These are phyloP conservation scores for Penicillium canariense DNA, from an alignment of 495 filamentous ascomycete species.

Conservation along the genomic window DNA sequence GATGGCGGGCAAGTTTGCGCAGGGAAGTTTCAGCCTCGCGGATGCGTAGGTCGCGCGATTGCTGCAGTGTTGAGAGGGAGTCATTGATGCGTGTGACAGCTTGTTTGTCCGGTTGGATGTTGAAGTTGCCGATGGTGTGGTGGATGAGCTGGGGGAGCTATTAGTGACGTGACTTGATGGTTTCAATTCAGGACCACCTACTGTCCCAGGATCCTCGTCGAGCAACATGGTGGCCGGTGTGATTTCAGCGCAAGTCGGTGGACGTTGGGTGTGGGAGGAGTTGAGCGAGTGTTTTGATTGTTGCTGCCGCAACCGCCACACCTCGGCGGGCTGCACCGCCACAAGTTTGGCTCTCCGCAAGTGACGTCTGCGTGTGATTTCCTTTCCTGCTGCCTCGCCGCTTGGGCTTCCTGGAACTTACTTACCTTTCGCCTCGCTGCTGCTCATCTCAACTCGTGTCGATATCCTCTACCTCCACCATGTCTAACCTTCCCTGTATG, in stretches of 20 bases:
- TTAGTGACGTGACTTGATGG: conserved; percentile 16
- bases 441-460: conserved; percentile 1
- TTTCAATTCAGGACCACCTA: conserved; percentile 39
- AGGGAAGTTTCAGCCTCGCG: conserved; percentile 68
- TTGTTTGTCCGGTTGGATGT: conserved; percentile 81
- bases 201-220: conserved; percentile 88
- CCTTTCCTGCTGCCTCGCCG: conserved; percentile 3
- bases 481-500: conserved; percentile 75
- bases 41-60: conserved; percentile 73
- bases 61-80: conserved; percentile 73
- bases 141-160: conserved; percentile 66
- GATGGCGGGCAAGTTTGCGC: conserved; percentile 69
- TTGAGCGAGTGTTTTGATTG: conserved; percentile 29
- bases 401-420: conserved; percentile 4
- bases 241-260: neutral
- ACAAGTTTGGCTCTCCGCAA: conserved; percentile 36
- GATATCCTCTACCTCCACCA: conserved; percentile 23
- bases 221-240: conserved; percentile 72
- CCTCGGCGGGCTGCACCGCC: conserved; percentile 37
- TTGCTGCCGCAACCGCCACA: conserved; percentile 53
- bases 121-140: conserved; percentile 90
- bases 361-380: conserved; percentile 31
- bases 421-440: conserved; percentile 4
- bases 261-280: conserved; percentile 2
- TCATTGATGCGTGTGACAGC: conserved; percentile 83